Evolutionary conservation across 768 basidiomycete species (phyloP).

Genomic region (Sutorius australiensis): DNA sequence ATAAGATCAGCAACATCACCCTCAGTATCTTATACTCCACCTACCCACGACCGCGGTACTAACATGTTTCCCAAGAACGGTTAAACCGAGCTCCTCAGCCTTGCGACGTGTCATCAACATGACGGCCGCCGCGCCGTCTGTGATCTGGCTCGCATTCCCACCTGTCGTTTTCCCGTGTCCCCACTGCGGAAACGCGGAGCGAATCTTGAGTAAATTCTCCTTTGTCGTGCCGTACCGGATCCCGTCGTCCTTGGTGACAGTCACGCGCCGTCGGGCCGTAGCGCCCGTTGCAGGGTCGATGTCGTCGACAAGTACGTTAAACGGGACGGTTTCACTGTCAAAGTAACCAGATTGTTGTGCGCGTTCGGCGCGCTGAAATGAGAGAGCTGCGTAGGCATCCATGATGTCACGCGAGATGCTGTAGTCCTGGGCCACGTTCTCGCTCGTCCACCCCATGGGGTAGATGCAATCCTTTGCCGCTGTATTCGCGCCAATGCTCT

Average conservation of each 20-base stretch:
- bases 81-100: constrained; percentile 70
- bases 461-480: constrained; percentile 58
- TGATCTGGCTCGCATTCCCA: constrained; percentile 83
- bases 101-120: constrained; percentile 77
- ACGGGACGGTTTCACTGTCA: constrained; percentile 68
- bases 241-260: constrained; percentile 70
- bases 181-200: constrained; percentile 82
- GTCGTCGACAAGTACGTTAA: constrained; percentile 61
- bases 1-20: not conserved
- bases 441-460: constrained; percentile 89
- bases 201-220: constrained; percentile 58
- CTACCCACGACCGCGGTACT: constrained; percentile 66
- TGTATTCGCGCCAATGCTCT: constrained; percentile 51
- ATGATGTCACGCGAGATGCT: constrained; percentile 69
- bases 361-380: constrained; percentile 74
- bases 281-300: constrained; percentile 55
- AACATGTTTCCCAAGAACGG: constrained; percentile 73
- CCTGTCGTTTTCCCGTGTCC: constrained; percentile 70
- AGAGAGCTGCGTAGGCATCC: constrained; percentile 69
- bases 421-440: constrained; percentile 79
- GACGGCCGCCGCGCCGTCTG: constrained; percentile 80
- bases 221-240: constrained; percentile 72
- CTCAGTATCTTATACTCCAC: constrained; percentile 4
- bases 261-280: constrained; percentile 41
- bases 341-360: constrained; percentile 70